Conservation (phyloP, 495 filamentous ascomycete species). For the Penicillium mononematosum region DNA sequence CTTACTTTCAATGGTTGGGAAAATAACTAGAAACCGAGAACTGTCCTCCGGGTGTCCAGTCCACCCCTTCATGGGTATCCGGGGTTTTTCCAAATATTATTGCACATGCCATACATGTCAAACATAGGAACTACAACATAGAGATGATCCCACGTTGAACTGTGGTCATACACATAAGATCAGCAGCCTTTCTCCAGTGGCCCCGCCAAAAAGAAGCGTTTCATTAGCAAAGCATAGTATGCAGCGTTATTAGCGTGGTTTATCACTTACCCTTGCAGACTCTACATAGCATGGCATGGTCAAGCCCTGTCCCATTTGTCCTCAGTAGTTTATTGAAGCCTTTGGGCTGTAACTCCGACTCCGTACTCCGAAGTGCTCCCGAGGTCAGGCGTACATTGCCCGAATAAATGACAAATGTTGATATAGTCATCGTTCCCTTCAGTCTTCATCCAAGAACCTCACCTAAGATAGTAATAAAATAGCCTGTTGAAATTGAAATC, state of each 20-base stretch:
- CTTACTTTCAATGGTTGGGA: neutral
- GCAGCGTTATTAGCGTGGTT: neutral
- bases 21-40: neutral
- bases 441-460: neutral
- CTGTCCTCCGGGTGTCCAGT: neutral
- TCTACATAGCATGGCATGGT: neutral
- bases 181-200: neutral
- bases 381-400: neutral
- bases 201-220: neutral
- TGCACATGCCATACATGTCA: neutral
- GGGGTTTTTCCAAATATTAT: neutral
- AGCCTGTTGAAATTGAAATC: neutral
- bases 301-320: neutral
- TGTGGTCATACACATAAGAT: neutral
- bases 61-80: neutral
- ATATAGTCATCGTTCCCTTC: neutral
- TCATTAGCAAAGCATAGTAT: neutral
- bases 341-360: neutral
- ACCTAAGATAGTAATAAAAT: neutral
- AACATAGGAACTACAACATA: neutral
- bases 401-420: neutral
- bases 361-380: neutral
- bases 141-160: neutral
- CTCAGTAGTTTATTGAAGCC: neutral
- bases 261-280: neutral